phyloP scores from a whole-genome alignment of 768 basidiomycete genomes.

The Tulasnella sp. region DNA sequence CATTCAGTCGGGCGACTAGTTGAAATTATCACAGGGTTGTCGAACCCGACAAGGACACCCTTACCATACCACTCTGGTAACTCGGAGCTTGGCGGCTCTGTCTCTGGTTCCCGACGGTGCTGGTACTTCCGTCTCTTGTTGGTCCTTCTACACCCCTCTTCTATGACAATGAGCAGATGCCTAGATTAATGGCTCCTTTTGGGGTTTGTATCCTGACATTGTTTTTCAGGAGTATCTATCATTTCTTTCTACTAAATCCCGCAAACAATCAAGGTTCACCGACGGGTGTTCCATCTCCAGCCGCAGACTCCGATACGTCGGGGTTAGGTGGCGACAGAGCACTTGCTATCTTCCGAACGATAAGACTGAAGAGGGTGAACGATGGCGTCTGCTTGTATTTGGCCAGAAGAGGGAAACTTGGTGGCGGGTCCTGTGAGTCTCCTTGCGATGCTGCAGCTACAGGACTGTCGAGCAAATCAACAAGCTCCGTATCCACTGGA shows the following conservation, averaged over 20 bases:
- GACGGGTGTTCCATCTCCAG: neutral
- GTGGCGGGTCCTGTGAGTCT: neutral
- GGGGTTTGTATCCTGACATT: neutral
- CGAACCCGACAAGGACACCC: neutral
- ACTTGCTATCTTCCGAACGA: constrained; percentile 44
- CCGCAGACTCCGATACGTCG: neutral
- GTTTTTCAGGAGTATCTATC: too few species aligned
- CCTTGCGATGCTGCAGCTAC: neutral
- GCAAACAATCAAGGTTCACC: neutral
- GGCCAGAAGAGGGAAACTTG: constrained; percentile 49
- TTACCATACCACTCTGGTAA: constrained; percentile 41
- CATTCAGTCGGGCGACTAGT: too few species aligned
- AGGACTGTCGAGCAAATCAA: constrained; percentile 69
- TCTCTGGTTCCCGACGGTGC: constrained; percentile 55
- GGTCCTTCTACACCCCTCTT: constrained; percentile 38
- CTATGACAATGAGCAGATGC: constrained; percentile 12
- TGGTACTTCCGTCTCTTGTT: constrained; percentile 53
- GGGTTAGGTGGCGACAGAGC: constrained; percentile 29
- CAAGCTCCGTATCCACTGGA: constrained; percentile 90
- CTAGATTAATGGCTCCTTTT: neutral
- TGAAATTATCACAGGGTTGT: neutral
- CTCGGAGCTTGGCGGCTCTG: constrained; percentile 47
- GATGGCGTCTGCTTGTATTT: constrained; percentile 67
- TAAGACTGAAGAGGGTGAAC: constrained; percentile 59
- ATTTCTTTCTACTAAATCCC: too few species aligned